These are phyloP conservation scores for Fusarium sambucinum DNA, from an alignment of 2,329 filamentous ascomycete species.

Conservation along the genomic window DNA sequence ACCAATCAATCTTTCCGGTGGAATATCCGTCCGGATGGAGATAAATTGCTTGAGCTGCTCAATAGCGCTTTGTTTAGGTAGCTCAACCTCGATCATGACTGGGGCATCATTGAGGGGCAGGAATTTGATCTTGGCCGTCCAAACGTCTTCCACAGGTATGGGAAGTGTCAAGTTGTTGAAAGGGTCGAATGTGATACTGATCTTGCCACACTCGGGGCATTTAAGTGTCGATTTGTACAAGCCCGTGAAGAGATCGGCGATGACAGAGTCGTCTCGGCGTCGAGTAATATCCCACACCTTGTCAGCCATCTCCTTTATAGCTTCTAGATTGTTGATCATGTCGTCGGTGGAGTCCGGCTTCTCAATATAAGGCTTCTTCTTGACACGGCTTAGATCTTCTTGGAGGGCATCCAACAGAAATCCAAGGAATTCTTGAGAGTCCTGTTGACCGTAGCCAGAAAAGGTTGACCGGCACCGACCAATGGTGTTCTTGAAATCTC, in stretches of 20 bases:
- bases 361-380: constrained; percentile 96
- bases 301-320: constrained; percentile 86
- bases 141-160: constrained; percentile 86
- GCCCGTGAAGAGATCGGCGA: constrained; percentile 94
- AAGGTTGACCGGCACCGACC: constrained; percentile 87
- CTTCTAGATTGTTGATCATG: constrained; percentile 85
- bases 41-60: constrained; percentile 76
- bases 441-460: constrained; percentile 94
- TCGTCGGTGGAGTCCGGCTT: constrained; percentile 98
- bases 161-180: constrained; percentile 96
- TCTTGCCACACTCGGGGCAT: constrained; percentile 90
- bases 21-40: constrained; percentile 74
- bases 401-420: constrained; percentile 95
- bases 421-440: constrained; percentile 96
- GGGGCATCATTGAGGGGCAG: constrained; percentile 80
- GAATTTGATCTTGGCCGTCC: constrained; percentile 80
- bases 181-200: constrained; percentile 98
- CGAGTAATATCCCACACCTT: constrained; percentile 93
- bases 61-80: constrained; percentile 80
- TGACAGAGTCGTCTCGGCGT: constrained; percentile 91
- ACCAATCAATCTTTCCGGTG: constrained; percentile 75
- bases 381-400: constrained; percentile 92
- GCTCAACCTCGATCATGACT: constrained; percentile 79
- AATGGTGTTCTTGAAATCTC: constrained; percentile 84
- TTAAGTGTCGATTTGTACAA: constrained; percentile 98